A percentile compares a stretch with the other conserved stretches of the same genome.
Conservation (phyloP, 306 rosid genomes). For the Neltuma alba region DNA sequence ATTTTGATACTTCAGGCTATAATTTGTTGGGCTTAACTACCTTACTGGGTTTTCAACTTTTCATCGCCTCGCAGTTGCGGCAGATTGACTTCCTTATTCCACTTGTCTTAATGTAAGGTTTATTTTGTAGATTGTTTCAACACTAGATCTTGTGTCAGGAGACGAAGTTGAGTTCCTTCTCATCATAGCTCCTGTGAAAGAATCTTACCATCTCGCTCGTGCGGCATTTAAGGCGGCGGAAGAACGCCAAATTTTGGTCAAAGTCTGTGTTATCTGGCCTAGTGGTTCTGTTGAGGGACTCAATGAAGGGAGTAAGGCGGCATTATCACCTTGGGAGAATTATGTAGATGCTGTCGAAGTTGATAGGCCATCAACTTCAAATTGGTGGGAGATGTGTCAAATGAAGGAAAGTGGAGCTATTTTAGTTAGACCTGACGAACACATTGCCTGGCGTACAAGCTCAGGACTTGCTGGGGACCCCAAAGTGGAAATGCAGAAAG, state of each 20-base stretch:
- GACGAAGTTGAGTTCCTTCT: constrained; percentile 66
- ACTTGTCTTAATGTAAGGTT: constrained; percentile 37
- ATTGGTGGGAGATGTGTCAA: constrained; percentile 63
- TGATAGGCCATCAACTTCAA: constrained; percentile 39
- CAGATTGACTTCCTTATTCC: neutral
- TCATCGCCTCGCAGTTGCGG: neutral
- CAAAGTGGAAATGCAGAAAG: constrained; percentile 58
- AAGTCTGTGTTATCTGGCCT: constrained; percentile 61
- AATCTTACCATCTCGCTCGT: constrained; percentile 55
- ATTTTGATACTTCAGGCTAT: neutral
- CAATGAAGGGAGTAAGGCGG: constrained; percentile 36
- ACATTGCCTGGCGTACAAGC: constrained; percentile 72
- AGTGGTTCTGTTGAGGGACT: constrained; percentile 24
- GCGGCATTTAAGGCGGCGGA: constrained; percentile 54
- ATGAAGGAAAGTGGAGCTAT: constrained; percentile 60
- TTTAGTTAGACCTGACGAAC: constrained; percentile 69
- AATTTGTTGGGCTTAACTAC: neutral
- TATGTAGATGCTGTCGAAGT: constrained; percentile 54
- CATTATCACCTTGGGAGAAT: constrained; percentile 52
- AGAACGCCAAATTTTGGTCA: constrained; percentile 46
- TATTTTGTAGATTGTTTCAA: constrained; percentile 44
- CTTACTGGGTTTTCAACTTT: neutral
- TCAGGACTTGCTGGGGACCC: constrained; percentile 59
- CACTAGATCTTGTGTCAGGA: constrained; percentile 56
- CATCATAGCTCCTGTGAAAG: constrained; percentile 47